phyloP scores from a whole-genome alignment of 768 basidiomycete genomes.

The Lentinula detonsa region DNA sequence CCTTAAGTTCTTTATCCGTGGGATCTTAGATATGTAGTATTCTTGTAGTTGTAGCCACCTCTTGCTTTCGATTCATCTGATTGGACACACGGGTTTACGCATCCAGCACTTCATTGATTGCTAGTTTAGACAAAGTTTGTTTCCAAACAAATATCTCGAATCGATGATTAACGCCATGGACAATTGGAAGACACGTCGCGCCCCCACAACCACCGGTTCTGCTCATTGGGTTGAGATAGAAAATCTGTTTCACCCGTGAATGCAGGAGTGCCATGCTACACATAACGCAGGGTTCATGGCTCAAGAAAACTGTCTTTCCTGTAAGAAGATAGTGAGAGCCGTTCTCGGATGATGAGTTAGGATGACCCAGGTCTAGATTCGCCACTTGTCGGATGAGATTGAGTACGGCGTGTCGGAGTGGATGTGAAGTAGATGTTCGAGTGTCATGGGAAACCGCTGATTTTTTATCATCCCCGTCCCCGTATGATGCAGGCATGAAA shows the following conservation, averaged over 20 bases:
- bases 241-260: constrained; percentile 85
- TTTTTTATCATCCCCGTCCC: constrained; percentile 11
- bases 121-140: constrained; percentile 6
- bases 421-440: constrained; percentile 59
- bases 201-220: constrained; percentile 87
- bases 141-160: constrained; percentile 72
- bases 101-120: constrained; percentile 23
- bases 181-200: constrained; percentile 63
- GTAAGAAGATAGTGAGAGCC: constrained; percentile 88
- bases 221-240: constrained; percentile 67
- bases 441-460: constrained; percentile 56
- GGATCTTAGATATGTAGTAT: not conserved
- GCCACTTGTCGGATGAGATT: constrained; percentile 68
- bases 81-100: constrained; percentile 19
- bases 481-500: constrained; percentile 54
- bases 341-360: constrained; percentile 18
- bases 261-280: constrained; percentile 96
- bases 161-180: constrained; percentile 87
- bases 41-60: not conserved
- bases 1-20: too few relatives aligned
- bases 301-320: constrained; percentile 75
- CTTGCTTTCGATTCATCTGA: too few relatives aligned
- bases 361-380: constrained; percentile 21
- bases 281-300: constrained; percentile 98
- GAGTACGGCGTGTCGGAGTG: constrained; percentile 80